phyloP scores from a whole-genome alignment of 2,329 filamentous ascomycete species.

The Sporothrix luriei region DNA sequence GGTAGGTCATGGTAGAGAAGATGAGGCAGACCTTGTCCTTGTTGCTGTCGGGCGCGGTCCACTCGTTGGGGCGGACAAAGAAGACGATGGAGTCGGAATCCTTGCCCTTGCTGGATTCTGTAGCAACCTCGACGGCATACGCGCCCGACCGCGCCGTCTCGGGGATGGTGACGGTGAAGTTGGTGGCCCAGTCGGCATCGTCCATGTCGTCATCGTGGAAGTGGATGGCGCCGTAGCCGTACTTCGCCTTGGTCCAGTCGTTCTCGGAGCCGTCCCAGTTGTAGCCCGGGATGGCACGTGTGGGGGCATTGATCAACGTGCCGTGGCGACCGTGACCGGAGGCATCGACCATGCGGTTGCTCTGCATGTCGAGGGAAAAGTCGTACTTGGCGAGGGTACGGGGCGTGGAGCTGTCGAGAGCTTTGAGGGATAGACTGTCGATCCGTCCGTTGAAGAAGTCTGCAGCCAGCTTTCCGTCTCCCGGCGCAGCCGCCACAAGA shows the following conservation, averaged over 20 bases:
- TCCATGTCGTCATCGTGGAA: slow-evolving; percentile 34
- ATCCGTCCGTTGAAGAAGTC: slow-evolving; percentile 32
- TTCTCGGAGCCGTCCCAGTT: slow-evolving; percentile 30
- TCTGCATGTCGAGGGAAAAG: slow-evolving; percentile 25
- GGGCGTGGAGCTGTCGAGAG: neutral
- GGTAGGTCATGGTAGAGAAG: slow-evolving; percentile 29
- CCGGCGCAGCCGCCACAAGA: neutral
- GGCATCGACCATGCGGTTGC: slow-evolving; percentile 21
- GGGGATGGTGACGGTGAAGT: slow-evolving; percentile 25
- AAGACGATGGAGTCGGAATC: slow-evolving; percentile 21
- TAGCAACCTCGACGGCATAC: slow-evolving; percentile 25
- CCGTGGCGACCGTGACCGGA: slow-evolving; percentile 21
- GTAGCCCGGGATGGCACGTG: slow-evolving; percentile 26
- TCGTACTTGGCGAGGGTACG: neutral
- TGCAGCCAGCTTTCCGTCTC: neutral
- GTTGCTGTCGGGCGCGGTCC: neutral
- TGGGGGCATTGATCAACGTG: slow-evolving; percentile 23
- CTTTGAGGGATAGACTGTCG: neutral
- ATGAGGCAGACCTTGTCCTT: slow-evolving; percentile 20
- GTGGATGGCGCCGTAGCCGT: slow-evolving; percentile 32
- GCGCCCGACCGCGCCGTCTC: slow-evolving; percentile 26
- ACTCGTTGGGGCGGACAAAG: slow-evolving; percentile 27
- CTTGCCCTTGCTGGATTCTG: neutral
- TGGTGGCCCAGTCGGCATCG: slow-evolving; percentile 29
- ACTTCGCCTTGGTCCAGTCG: slow-evolving; percentile 28